Base-by-base conservation (phyloP, 352 stramenopile genomes). In the Stephanocyclus meneghinianus region DNA sequence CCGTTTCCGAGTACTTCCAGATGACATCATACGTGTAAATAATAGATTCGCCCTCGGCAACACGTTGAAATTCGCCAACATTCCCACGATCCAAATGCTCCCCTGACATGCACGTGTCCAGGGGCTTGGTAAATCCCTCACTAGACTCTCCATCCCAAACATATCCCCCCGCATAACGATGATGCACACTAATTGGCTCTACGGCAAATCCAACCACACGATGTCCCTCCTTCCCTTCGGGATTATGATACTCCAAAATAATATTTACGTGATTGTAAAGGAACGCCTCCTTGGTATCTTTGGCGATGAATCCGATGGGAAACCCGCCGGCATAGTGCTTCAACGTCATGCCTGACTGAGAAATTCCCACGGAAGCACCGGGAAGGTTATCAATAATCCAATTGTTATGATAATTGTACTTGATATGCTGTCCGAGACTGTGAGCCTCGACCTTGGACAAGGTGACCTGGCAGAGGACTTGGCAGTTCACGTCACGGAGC, bases 241-340 rank as follows among this genome's bases (percentile, higher is more conserved):
- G 67, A 74, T 97, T 95, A 87, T 99, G 98, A 83, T 99, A 99
- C 37, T 97, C 95, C 71, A 99, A 95, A 64, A 96, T 93, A 80
- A 99, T 98, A 84, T 98, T 98, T 21, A 99, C 93, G 90, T 99
- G 98, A 90, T 99, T 99, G 90, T 99, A 97, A 1, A 99, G 88
- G 83, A 91, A 95, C 0, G 88, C 74, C 48, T 87, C 60, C 18
- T 85, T 78, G 15, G 68, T 86, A n/a, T 88, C 73, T 8, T 42
- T 29, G 2, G 71, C 61, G 16, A 92, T 71, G 76, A 92, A 93
- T 76, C 88, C 88, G 78, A 91, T 89, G 64, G 88, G 89, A 76
- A 92, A 91, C 16, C 89, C 88, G 53, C 90, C 87, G 15, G 90
- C 87, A 59, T 92, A 94, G 45, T 92, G 86, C 30, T 80, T 89